Conservation (phyloP, 106 monocot species). For the Dendrobium huoshanense region DNA sequence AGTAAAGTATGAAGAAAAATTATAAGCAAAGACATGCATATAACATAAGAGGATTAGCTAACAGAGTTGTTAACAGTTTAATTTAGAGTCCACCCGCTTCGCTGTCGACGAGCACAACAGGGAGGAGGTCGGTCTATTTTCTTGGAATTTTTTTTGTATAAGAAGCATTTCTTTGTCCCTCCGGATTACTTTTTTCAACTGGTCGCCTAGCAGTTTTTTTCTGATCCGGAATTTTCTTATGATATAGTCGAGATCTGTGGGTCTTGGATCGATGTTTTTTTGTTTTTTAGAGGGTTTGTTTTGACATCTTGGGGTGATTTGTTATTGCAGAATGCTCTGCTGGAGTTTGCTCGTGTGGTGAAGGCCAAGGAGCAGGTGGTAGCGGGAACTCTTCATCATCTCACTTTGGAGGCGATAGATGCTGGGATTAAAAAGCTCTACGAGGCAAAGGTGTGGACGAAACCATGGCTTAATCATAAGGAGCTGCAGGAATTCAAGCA, state of each 20-base stretch:
- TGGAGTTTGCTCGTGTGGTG: conserved; percentile 39
- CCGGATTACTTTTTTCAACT: not conserved
- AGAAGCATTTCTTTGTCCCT: not conserved
- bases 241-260: not conserved
- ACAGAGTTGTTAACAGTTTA: no score
- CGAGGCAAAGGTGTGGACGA: conserved; percentile 63
- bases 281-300: not conserved
- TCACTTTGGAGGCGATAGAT: conserved; percentile 46
- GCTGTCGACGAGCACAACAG: conserved; percentile 59
- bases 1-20: no score
- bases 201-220: not conserved
- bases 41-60: no score
- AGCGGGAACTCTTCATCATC: conserved; percentile 35
- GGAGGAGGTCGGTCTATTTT: conserved; percentile 21
- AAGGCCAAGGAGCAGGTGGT: conserved; percentile 43
- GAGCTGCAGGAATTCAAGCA: conserved; percentile 43
- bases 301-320: not conserved
- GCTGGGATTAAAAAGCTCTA: conserved; percentile 33
- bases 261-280: not conserved
- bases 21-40: no score
- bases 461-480: conserved; percentile 45
- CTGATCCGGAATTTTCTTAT: not conserved
- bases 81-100: conserved; percentile 26
- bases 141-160: not conserved
- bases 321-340: conserved; percentile 32